Evolutionary conservation across 2,329 filamentous ascomycete genomes (phyloP).

Genomic region (Fusarium sp.): DNA sequence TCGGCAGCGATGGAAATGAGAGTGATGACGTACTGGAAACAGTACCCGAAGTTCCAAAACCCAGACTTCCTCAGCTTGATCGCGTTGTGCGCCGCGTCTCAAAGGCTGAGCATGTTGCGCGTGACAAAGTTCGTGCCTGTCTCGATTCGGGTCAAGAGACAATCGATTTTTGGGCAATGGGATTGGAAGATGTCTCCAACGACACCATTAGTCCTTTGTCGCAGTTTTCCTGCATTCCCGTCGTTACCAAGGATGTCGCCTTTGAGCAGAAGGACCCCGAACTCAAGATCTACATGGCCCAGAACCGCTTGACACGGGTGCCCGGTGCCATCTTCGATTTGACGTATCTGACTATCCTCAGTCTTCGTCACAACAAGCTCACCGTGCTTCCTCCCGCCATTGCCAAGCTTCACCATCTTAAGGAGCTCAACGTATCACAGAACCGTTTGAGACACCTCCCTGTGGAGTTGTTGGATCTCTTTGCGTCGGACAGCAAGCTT

Average conservation of each 20-base stretch:
- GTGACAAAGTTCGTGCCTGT: constrained; percentile 63
- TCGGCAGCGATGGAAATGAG: constrained; percentile 71
- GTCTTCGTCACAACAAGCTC: constrained; percentile 74
- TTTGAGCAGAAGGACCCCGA: constrained; percentile 71
- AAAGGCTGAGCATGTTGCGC: constrained; percentile 60
- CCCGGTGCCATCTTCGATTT: constrained; percentile 74
- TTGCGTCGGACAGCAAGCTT: constrained; percentile 62
- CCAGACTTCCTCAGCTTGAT: constrained; percentile 57
- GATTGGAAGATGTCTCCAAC: constrained; percentile 67
- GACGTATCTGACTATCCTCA: constrained; percentile 73
- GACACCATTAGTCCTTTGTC: constrained; percentile 69
- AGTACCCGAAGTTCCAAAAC: constrained; percentile 50
- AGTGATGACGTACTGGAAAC: constrained; percentile 56
- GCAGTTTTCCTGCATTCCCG: constrained; percentile 66
- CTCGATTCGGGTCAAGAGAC: constrained; percentile 70
- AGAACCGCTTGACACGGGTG: constrained; percentile 68
- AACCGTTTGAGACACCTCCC: constrained; percentile 73
- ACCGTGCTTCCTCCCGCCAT: constrained; percentile 72
- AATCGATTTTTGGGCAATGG: constrained; percentile 72
- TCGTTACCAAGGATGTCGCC: constrained; percentile 67
- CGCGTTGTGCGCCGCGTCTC: constrained; percentile 52
- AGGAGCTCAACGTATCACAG: constrained; percentile 74
- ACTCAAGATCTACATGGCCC: constrained; percentile 72
- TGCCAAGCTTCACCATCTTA: constrained; percentile 68
- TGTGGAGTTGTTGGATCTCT: constrained; percentile 70